A percentile compares a stretch with the other conserved stretches of the same genome.
Conservation (phyloP, 2,329 filamentous ascomycete genomes). For the Colletotrichum acutatum region DNA sequence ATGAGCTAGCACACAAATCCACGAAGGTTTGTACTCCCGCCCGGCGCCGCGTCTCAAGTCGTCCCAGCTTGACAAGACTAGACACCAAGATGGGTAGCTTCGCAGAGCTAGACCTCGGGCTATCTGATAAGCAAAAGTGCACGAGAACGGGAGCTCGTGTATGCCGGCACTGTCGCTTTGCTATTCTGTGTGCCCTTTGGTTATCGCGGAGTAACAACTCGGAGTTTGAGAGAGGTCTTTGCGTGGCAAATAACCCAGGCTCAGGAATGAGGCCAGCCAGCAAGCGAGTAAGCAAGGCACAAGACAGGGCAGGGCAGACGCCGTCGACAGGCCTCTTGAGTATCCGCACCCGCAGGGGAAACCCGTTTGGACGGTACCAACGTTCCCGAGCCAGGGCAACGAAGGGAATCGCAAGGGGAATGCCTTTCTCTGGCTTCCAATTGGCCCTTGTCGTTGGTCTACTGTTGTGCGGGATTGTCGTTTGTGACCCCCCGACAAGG, state of each 20-base stretch:
- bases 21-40: not conserved
- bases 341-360: not conserved
- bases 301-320: not conserved
- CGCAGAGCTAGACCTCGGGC: not conserved
- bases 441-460: constrained; percentile 4
- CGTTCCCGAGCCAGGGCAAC: not conserved
- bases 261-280: not conserved
- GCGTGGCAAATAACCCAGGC: not conserved
- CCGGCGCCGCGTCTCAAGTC: constrained; percentile 2
- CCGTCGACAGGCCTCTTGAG: not conserved
- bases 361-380: constrained; percentile 15
- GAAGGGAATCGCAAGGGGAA: not conserved
- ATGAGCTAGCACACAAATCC: not conserved
- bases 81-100: not conserved
- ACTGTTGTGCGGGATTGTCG: not conserved
- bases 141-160: not conserved
- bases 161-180: not conserved
- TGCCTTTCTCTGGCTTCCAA: constrained; percentile 2
- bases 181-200: not conserved
- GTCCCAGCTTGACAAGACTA: not conserved
- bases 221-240: not conserved
- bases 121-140: not conserved
- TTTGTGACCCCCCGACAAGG: constrained; percentile 20
- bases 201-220: not conserved
- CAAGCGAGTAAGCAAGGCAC: not conserved